Evolutionary conservation across 2,329 filamentous ascomycete species (phyloP).

Genomic region (Aspergillus fijiensis): DNA sequence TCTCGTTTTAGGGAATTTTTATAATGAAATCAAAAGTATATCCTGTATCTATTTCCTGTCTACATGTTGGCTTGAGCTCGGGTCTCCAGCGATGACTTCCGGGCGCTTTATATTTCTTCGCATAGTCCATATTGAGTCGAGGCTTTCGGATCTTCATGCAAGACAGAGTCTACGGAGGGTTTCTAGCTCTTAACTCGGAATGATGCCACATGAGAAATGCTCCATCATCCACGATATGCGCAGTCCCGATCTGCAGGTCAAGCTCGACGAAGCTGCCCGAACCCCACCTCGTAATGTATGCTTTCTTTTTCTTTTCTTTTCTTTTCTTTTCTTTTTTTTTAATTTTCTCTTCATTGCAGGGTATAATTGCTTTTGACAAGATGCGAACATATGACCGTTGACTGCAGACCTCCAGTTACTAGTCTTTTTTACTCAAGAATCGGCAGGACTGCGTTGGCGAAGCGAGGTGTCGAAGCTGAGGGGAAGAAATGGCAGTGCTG

Average conservation of each 20-base stretch:
- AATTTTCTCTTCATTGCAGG: neutral
- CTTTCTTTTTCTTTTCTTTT: neutral
- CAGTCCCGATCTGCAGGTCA: neutral
- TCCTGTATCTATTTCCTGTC: neutral
- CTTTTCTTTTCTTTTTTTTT: neutral
- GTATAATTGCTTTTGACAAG: neutral
- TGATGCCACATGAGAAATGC: neutral
- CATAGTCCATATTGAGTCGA: neutral
- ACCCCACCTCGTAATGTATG: neutral
- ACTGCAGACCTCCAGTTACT: neutral
- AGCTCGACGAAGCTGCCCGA: neutral
- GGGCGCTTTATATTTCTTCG: neutral
- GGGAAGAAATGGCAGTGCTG: constrained; percentile 7
- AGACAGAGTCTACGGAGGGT: neutral
- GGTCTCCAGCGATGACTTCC: neutral
- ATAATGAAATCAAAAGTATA: neutral
- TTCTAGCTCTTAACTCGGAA: neutral
- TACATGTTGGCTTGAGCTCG: neutral
- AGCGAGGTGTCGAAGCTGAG: neutral
- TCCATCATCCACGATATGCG: neutral
- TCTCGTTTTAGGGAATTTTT: neutral
- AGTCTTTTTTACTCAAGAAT: too few relatives aligned
- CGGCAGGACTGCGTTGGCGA: neutral
- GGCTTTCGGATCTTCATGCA: neutral
- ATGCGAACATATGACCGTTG: neutral